Base-by-base conservation (phyloP, 192 early-diverging fungal genomes). In the Podila minutissima region DNA sequence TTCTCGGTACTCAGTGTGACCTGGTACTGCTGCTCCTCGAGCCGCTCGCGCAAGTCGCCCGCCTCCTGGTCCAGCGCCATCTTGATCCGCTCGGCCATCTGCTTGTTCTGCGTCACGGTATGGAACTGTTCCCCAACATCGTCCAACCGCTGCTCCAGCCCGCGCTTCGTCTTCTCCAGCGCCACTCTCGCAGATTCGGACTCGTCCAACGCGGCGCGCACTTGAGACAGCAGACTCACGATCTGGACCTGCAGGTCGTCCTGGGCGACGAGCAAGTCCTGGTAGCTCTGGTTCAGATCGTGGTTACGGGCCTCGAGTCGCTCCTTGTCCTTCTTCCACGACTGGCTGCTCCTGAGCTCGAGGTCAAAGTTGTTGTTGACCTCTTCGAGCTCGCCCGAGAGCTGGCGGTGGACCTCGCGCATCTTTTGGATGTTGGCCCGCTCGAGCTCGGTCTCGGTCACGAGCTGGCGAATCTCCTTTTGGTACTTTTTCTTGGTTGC, bases 241-340 rank as follows among this genome's bases (percentile, higher is more conserved):
- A 91, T 88, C 64, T 91, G 90, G 33, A 84, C 86, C 70, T 88
- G 89, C 24, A 89, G 79, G 19, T 93, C 91, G 26, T 94, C 93
- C 5, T 93, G 83, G 31, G 82, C 71, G 49, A 68, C 86, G 51
- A 87, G 74, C 10, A 88, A 71, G 28, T 95, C 91, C 72, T 87
- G 89, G 77, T 93, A 91, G 1, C 86, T 67, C 41, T 82, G 86
- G 50, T 84, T 91, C 63, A 96, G 66, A 71, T 97, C 94, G 49
- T 91, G 86, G 72, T 94, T 86, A 67, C 89, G 89, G 8, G 85
- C 69, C 74, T 93, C 90, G 46, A 96, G 87, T 71, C 90, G 86
- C 81, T 95, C 93, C 67, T 91, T 93, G 48, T 96, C 95, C 67
- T 94, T 93, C 72, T 93, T 92, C 74, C 93, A 91, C 13, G 87